phyloP scores from a whole-genome alignment of 2,329 filamentous ascomycete species.

The Microdochium paspali region DNA sequence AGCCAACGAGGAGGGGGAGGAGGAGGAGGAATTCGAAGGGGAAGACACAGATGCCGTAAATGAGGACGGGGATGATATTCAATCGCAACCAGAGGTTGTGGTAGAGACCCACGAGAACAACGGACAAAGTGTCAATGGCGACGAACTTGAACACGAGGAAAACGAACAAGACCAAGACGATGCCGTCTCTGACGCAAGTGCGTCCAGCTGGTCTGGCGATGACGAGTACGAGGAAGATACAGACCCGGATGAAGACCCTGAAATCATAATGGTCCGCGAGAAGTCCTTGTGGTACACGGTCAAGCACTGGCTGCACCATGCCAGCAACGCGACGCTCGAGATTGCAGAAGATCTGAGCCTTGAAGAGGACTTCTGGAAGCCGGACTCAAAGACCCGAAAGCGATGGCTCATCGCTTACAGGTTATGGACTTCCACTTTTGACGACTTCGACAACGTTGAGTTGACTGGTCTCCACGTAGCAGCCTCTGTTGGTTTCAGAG shows the following conservation, averaged over 20 bases:
- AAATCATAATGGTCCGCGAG: constrained; percentile 15
- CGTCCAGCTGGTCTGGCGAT: constrained; percentile 3
- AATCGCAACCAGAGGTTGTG: too few species aligned
- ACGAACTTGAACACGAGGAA: constrained; percentile 1
- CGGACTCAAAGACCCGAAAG: constrained; percentile 21
- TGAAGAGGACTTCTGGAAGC: constrained; percentile 28
- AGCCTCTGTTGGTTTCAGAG: constrained; percentile 25
- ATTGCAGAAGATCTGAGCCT: constrained; percentile 29
- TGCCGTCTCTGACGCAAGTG: neutral
- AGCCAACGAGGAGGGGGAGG: constrained; percentile 3
- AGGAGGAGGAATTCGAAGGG: constrained; percentile 1
- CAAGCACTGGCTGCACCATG: constrained; percentile 30
- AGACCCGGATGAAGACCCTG: constrained; percentile 11
- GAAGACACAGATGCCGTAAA: constrained; percentile 1
- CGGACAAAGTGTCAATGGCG: too few species aligned
- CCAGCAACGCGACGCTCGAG: constrained; percentile 28
- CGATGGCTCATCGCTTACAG: constrained; percentile 27
- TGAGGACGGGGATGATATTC: constrained; percentile 1
- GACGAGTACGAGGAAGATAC: constrained; percentile 7
- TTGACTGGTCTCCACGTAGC: constrained; percentile 28
- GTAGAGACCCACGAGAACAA: too few species aligned
- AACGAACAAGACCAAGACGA: constrained; percentile 2
- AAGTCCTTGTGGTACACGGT: constrained; percentile 24
- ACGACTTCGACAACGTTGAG: constrained; percentile 15
- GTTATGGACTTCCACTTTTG: constrained; percentile 19